Base-by-base conservation (phyloP, 495 filamentous ascomycete genomes). In the Neurospora tetrasperma region DNA sequence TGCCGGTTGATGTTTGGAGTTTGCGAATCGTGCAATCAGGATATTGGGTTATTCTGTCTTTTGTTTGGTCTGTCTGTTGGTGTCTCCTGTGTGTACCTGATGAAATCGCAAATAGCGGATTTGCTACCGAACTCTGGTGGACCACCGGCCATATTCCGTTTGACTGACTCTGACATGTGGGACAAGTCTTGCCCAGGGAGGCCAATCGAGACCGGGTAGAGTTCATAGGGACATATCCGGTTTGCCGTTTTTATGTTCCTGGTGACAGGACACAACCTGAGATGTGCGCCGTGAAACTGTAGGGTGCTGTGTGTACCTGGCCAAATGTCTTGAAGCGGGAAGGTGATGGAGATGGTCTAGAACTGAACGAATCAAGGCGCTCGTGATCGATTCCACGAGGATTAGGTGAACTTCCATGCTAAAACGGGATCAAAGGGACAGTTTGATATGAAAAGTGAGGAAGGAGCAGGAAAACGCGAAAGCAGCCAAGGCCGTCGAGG, bases 1-100 rank as follows among this genome's bases (percentile, higher is more conserved):
- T 72, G 38, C 59, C 69, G 73, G 71, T 72, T 69, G 39, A 48
- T 48, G 23, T 73, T 35, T 66, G 54, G 54, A 66, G 54, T 66
- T 66, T 18, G 54, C 35, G 54, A 66, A 66, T 66, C 54, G 54
- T 66, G 54, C 54, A 66, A 66, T 66, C 54, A 14, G 27, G 54
- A 66, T 66, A 5, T 59, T 44, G 23, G 48, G 41, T 44, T 71
- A 41, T 71, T 68, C 39, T 16, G 14, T 38, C n/a, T 71, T 68
- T 71, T 71, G 41, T 69, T 23, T 44, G 42, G 43, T 39, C 39
- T 18, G 27, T 31, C 70, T 38, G 41, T 66, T 18, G 42, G 31
- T 71, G 41, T n/a, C 23, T 66, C 54, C 3, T 66, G 54, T 18
- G 54, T 66, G 27, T 35, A 66, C 27, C 27, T 27, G 27, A 27